Evolutionary conservation across 352 stramenopile species (phyloP).

Genomic region (Phytophthora parvispora): DNA sequence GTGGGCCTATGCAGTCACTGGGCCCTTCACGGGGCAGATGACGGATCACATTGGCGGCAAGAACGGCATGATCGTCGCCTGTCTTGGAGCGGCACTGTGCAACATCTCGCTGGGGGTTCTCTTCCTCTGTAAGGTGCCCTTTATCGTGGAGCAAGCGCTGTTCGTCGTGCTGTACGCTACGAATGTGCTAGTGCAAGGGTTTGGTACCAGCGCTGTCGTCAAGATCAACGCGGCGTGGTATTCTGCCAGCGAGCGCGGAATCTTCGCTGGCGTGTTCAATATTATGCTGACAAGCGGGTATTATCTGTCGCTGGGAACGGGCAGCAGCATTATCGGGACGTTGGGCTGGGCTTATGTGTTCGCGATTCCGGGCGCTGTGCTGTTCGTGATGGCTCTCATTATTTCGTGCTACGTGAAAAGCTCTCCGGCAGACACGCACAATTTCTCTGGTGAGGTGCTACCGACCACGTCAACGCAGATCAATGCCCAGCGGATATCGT

Average conservation of each 20-base stretch:
- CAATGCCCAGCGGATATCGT: not conserved
- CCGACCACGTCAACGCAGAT: not conserved
- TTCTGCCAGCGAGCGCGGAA: conserved; percentile 49
- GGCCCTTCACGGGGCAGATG: conserved; percentile 73
- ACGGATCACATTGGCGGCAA: conserved; percentile 80
- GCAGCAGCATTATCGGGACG: conserved; percentile 57
- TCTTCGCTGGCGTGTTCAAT: conserved; percentile 79
- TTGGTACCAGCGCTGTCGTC: conserved; percentile 75
- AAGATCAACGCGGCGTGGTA: conserved; percentile 84
- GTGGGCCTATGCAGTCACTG: conserved; percentile 75
- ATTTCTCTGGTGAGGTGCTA: not conserved
- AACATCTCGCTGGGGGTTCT: conserved; percentile 63
- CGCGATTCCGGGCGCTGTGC: conserved; percentile 44
- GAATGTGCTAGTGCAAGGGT: conserved; percentile 74
- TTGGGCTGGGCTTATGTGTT: conserved; percentile 73
- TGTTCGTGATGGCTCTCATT: conserved; percentile 55
- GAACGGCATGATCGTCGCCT: conserved; percentile 77
- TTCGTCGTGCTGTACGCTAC: conserved; percentile 67
- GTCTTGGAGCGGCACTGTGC: conserved; percentile 55
- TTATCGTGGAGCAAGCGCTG: conserved; percentile 37
- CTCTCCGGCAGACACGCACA: conserved; percentile 48
- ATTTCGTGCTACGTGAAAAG: conserved; percentile 65
- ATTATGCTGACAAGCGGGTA: conserved; percentile 79
- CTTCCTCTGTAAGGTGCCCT: conserved; percentile 50
- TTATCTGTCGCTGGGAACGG: conserved; percentile 64